These are phyloP conservation scores for Populus alba DNA, from an alignment of 345 rosid species.

Conservation along the genomic window DNA sequence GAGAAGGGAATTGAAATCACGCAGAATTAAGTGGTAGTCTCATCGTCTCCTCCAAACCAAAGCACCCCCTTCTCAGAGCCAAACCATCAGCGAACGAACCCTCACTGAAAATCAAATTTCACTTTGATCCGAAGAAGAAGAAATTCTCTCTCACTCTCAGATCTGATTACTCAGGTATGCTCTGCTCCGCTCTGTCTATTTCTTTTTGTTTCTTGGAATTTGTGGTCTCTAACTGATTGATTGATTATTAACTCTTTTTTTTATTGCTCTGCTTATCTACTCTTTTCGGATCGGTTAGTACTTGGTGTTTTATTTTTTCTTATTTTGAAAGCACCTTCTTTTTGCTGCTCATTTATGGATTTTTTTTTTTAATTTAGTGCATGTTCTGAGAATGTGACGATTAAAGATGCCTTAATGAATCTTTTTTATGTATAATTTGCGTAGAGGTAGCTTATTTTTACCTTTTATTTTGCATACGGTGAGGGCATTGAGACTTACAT, in stretches of 20 bases:
- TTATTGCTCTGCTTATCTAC: not conserved
- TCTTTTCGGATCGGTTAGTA: not conserved
- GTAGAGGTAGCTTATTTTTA: not conserved
- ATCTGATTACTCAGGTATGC: conserved; percentile 32
- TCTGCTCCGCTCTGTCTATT: not conserved
- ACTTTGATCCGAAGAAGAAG: conserved; percentile 12
- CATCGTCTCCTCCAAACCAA: conserved; percentile 19
- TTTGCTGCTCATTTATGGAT: too few relatives aligned
- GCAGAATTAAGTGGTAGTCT: conserved; percentile 27
- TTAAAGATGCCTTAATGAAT: too few relatives aligned
- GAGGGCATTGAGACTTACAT: not conserved
- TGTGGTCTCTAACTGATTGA: not conserved
- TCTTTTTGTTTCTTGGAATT: not conserved
- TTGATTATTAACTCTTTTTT: not conserved
- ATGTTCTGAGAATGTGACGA: not conserved
- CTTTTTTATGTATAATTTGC: not conserved
- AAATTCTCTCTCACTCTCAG: conserved; percentile 4
- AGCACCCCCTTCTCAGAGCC: not conserved
- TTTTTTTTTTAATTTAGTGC: not conserved
- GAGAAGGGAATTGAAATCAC: conserved; percentile 11
- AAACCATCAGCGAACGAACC: conserved; percentile 21
- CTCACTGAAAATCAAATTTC: conserved; percentile 17
- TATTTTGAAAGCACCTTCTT: too few relatives aligned
- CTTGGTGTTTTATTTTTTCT: too few relatives aligned
- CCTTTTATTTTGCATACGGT: not conserved